phyloP scores from a whole-genome alignment of 257 asterid species.

The Mentha longifolia region DNA sequence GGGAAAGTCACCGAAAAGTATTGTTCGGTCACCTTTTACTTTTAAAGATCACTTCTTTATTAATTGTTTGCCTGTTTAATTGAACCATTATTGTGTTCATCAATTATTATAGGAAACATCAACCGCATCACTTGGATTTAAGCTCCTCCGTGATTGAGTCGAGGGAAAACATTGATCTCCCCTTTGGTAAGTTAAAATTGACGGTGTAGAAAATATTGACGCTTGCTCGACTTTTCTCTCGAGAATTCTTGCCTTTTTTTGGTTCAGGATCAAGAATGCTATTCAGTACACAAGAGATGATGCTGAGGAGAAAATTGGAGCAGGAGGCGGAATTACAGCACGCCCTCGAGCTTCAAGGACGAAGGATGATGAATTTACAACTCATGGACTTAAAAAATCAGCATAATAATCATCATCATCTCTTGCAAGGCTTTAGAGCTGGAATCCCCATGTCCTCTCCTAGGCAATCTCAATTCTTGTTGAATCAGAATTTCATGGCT shows the following conservation, averaged over 20 bases:
- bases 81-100: background rate
- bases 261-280: slow-evolving; percentile 69
- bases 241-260: background rate
- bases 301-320: slow-evolving; percentile 82
- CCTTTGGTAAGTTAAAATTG: slow-evolving; percentile 58
- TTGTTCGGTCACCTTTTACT: background rate
- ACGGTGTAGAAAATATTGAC: background rate
- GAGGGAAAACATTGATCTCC: slow-evolving; percentile 72
- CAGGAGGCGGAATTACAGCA: slow-evolving; percentile 84
- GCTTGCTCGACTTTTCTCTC: background rate
- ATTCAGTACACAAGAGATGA: slow-evolving; percentile 69
- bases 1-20: slow-evolving; percentile 90
- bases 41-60: background rate
- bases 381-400: slow-evolving; percentile 73
- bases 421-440: slow-evolving; percentile 49
- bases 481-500: slow-evolving; percentile 45
- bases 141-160: slow-evolving; percentile 75
- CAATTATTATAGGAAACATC: slow-evolving; percentile 59
- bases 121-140: slow-evolving; percentile 68
- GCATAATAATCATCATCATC: slow-evolving; percentile 48
- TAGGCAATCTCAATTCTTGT: slow-evolving; percentile 53
- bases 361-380: slow-evolving; percentile 83
- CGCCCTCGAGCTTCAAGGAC: slow-evolving; percentile 76
- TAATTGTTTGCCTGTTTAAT: background rate
- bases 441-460: slow-evolving; percentile 56